Evolutionary conservation across 768 basidiomycete genomes (phyloP).

Genomic region (Mycena metata): DNA sequence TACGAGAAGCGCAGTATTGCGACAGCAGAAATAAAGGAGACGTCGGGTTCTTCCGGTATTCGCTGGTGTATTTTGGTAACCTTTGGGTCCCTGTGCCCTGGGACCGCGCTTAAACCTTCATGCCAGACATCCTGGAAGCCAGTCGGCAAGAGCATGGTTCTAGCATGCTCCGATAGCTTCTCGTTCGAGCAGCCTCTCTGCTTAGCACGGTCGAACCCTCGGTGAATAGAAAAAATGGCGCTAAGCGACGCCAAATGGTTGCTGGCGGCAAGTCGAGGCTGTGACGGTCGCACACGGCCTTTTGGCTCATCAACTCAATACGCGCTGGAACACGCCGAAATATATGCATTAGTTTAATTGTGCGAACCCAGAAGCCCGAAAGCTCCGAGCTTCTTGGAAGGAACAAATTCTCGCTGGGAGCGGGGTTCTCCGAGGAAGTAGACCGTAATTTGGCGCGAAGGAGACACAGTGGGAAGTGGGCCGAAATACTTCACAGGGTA

Average conservation of each 20-base stretch:
- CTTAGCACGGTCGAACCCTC: not conserved
- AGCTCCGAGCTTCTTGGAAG: not conserved
- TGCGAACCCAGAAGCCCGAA: not conserved
- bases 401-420: slow-evolving; percentile 2
- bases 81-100: no score
- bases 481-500: no score
- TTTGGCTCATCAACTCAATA: slow-evolving; percentile 4
- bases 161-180: not conserved
- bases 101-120: no score
- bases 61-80: no score
- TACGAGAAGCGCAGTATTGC: no score
- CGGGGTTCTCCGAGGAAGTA: not conserved
- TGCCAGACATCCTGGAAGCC: not conserved
- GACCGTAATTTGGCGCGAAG: not conserved
- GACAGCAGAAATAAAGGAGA: no score
- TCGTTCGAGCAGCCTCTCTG: not conserved
- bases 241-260: no score
- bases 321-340: slow-evolving; percentile 14
- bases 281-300: not conserved
- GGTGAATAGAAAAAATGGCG: no score
- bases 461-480: not conserved
- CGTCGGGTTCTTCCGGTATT: no score
- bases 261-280: no score
- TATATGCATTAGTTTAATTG: not conserved
- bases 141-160: not conserved